Percentiles rank a stretch among this genome's conserved stretches.
Evolutionary conservation across 1,284 basidiomycete species (phyloP).

Genomic region (Somion occarium): DNA sequence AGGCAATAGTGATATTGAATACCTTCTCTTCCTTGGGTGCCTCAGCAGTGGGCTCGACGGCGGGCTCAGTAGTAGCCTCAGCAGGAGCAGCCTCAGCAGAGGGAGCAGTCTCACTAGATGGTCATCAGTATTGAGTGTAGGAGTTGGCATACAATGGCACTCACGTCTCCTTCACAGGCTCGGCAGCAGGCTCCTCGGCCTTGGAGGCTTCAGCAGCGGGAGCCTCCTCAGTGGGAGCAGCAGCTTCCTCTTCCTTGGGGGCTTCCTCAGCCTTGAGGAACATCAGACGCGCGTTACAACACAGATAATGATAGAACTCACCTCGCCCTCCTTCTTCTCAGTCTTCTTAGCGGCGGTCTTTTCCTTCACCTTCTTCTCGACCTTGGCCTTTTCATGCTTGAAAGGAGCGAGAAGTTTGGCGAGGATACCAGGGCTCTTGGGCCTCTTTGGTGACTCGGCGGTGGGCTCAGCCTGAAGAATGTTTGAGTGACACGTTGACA

Average conservation of each 20-base stretch:
- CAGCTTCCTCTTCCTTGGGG: constrained; percentile 23
- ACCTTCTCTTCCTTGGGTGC: constrained; percentile 64
- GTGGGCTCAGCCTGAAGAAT: constrained; percentile 29
- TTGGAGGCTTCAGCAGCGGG: constrained; percentile 30
- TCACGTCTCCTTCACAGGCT: constrained; percentile 56
- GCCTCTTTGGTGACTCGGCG: constrained; percentile 46
- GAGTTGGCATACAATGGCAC: constrained; percentile 22
- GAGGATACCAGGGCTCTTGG: constrained; percentile 73
- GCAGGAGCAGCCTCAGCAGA: constrained; percentile 32
- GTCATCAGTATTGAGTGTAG: constrained; percentile 20
- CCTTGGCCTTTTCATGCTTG: constrained; percentile 39
- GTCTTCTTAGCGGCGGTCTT: constrained; percentile 47
- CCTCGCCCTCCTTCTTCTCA: constrained; percentile 63
- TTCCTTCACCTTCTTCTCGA: constrained; percentile 55
- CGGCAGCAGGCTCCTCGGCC: constrained; percentile 34
- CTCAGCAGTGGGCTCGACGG: constrained; percentile 36
- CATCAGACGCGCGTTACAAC: constrained; percentile 1
- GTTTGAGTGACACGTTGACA: constrained; percentile 13
- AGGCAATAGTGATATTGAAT: constrained; percentile 5
- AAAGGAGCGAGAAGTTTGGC: constrained; percentile 71
- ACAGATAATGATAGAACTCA: constrained; percentile 26
- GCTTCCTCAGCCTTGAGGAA: constrained; percentile 26
- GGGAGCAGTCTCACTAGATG: constrained; percentile 62
- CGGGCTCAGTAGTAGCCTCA: constrained; percentile 28
- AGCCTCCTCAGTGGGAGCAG: constrained; percentile 26